These are phyloP conservation scores for Physcomitrellopsis africana DNA, from an alignment of 225 moss, liverwort and hornwort species.

Conservation along the genomic window DNA sequence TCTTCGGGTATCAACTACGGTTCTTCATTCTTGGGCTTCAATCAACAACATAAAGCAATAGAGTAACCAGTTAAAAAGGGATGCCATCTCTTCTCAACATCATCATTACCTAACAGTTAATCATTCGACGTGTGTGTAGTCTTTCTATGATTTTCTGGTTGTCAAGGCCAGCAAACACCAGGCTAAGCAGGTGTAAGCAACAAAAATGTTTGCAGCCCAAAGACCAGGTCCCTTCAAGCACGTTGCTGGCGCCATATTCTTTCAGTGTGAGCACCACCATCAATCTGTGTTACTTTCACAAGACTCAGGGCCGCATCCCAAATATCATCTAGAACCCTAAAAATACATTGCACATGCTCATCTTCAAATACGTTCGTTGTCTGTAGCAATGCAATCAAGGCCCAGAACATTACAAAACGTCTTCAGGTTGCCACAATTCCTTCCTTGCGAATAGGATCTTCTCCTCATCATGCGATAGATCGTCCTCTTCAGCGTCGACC, in stretches of 20 bases:
- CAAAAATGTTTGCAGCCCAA: neutral
- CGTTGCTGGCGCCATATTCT: neutral
- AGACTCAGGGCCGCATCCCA: conserved; percentile 20
- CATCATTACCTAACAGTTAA: conserved; percentile 11
- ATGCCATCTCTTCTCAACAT: conserved; percentile 15
- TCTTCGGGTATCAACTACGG: conserved; percentile 27
- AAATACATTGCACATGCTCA: conserved; percentile 28
- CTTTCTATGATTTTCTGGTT: neutral
- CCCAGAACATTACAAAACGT: conserved; percentile 51
- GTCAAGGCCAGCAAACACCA: neutral
- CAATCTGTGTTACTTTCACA: neutral
- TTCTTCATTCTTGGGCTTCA: conserved; percentile 24
- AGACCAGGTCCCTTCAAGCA: neutral
- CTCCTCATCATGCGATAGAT: conserved; percentile 66
- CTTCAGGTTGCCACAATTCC: conserved; percentile 88
- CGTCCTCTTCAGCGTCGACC: conserved; percentile 58
- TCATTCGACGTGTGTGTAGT: conserved; percentile 27
- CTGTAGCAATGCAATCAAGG: neutral
- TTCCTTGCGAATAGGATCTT: conserved; percentile 90
- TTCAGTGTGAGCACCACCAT: too few species aligned
- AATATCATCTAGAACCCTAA: conserved; percentile 21
- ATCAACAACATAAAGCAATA: conserved; percentile 19
- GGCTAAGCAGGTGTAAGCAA: neutral
- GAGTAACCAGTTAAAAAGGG: conserved; percentile 20
- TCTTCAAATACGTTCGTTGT: too few species aligned